Base-by-base conservation (phyloP, 2,329 filamentous ascomycete species). In the Thelonectria rubi region DNA sequence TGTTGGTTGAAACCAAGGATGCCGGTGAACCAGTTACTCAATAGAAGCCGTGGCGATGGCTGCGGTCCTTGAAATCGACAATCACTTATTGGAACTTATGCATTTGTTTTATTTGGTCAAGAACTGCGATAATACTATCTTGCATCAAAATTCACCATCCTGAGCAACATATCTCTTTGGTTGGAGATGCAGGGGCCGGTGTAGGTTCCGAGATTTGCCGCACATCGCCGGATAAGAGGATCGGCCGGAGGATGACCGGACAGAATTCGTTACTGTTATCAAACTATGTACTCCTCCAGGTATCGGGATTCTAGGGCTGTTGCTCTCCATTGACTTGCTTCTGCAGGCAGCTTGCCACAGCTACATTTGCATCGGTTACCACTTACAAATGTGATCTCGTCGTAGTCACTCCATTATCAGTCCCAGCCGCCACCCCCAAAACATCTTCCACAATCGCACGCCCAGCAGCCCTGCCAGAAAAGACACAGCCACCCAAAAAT, bases 401-500 rank as follows among this genome's bases (percentile, higher is more conserved):
- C 20, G 52, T 24, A 8, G 12, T 17, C 12, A 20, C 40, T 9
- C 46, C 47, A 24, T 51, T 42, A 1, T 3, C 21, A 1, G 17
- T 26, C 10, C 2, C 24, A 12, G 30, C 55, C 3, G 26, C 18
- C 7, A 67, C 53, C 3, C 66, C 67, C 26, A 71, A 8, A 9
- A 78, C 39, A 64, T 86, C 83, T 3, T 82, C 79, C 0, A 81
- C 84, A 66, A 88, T 82, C 0, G 81, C 84, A 10, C 81, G 76
- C 0, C 86, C 86, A 0, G 86, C 86, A 0, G 82, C 82, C 6
- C 85, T 75, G 0, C 86, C 86, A 0, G 86, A 88, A 66, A 88
- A 88, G 66, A 88, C 87, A 60, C 86, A 88, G 0, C 86, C 86
- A 14, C 86, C 86, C 4, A 88, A 67, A 68, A 88, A 88, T 0